These are phyloP conservation scores for Fragaria nilgerrensis DNA, from an alignment of 306 rosid species.

Conservation along the genomic window DNA sequence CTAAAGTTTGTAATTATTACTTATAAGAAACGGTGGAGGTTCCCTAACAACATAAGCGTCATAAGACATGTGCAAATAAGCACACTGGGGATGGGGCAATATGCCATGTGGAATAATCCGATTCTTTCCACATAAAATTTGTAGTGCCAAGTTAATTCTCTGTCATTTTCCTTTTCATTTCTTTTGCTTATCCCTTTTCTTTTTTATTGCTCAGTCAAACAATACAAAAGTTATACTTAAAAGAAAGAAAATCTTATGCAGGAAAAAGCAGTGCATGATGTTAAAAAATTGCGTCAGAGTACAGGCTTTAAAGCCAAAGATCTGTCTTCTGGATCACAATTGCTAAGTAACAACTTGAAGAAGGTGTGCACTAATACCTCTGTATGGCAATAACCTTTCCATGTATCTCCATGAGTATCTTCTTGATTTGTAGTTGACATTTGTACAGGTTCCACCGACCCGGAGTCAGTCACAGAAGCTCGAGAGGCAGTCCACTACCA, in stretches of 20 bases:
- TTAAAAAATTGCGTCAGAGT: conserved; percentile 40
- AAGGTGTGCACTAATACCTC: conserved; percentile 42
- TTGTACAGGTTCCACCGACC: conserved; percentile 39
- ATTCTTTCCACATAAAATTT: background rate
- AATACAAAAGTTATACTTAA: background rate
- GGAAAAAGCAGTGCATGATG: conserved; percentile 42
- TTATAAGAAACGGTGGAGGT: background rate
- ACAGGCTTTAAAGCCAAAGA: conserved; percentile 43
- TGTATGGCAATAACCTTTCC: background rate
- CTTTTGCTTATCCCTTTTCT: background rate
- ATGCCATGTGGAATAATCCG: background rate
- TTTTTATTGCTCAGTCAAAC: background rate
- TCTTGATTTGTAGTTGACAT: background rate
- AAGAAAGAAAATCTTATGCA: conserved; percentile 24
- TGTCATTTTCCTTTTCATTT: background rate
- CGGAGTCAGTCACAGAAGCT: conserved; percentile 43
- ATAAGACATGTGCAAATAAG: background rate
- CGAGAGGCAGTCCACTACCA: conserved; percentile 39
- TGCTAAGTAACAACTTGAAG: conserved; percentile 33
- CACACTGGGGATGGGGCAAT: conserved; percentile 1
- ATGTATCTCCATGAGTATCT: background rate
- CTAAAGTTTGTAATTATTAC: background rate
- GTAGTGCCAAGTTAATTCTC: background rate
- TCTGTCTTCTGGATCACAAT: conserved; percentile 30
- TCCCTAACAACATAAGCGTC: background rate